These are phyloP conservation scores for Boletus rubropictus DNA, from an alignment of 768 basidiomycete species.

Conservation along the genomic window DNA sequence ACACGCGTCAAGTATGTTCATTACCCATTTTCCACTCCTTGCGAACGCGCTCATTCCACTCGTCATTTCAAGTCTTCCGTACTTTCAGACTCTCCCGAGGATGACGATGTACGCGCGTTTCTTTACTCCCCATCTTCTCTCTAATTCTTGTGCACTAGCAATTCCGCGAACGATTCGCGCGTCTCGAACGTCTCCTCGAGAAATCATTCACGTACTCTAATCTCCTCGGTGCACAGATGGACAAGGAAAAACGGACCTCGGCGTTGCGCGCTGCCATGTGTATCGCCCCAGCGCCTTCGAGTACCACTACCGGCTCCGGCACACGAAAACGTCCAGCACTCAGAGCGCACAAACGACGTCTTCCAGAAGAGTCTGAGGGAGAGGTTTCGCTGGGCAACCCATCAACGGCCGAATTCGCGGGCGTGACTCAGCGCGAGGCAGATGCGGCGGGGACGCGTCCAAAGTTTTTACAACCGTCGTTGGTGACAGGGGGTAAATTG, in stretches of 20 bases:
- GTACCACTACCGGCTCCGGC: background rate
- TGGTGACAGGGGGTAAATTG: slow-evolving; percentile 80
- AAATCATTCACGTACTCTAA: slow-evolving; percentile 73
- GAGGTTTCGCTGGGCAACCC: slow-evolving; percentile 14
- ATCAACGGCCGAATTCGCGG: background rate
- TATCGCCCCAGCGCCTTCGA: slow-evolving; percentile 7
- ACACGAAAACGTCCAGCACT: slow-evolving; percentile 14
- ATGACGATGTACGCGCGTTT: slow-evolving; percentile 16
- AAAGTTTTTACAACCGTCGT: slow-evolving; percentile 63
- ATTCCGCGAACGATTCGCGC: slow-evolving; percentile 42
- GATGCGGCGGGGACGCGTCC: slow-evolving; percentile 9
- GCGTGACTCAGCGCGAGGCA: background rate
- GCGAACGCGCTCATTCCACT: background rate
- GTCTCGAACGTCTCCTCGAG: slow-evolving; percentile 63
- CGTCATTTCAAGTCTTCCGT: slow-evolving; percentile 13
- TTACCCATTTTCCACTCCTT: background rate
- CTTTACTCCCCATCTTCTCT: background rate
- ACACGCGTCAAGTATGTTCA: slow-evolving; percentile 18
- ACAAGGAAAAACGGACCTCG: slow-evolving; percentile 40
- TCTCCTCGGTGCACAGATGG: slow-evolving; percentile 71
- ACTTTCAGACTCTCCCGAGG: slow-evolving; percentile 10
- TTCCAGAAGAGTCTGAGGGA: slow-evolving; percentile 3
- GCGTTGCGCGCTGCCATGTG: slow-evolving; percentile 27
- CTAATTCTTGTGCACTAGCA: slow-evolving; percentile 33
- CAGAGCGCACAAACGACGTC: slow-evolving; percentile 10